A percentile compares a stretch with the other conserved stretches of the same genome.
phyloP scores from a whole-genome alignment of 1,139 yeast species.

The Diutina scorzettiae region DNA sequence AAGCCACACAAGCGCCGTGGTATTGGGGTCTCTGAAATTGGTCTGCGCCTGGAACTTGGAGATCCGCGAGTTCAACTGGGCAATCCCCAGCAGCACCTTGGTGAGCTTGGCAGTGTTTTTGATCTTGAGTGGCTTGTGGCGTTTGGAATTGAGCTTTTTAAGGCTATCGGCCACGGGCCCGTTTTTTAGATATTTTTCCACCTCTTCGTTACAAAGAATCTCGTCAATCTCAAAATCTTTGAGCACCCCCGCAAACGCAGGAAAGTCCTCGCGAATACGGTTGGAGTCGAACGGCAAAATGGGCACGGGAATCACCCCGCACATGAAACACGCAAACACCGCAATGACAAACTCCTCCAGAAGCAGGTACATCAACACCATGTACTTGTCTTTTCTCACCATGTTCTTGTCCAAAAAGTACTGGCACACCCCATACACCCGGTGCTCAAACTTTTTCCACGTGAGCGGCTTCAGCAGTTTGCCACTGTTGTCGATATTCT shows the following conservation, averaged over 20 bases:
- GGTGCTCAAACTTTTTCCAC: conserved; percentile 76
- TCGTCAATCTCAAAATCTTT: conserved; percentile 62
- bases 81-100: conserved; percentile 36
- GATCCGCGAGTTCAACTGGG: conserved; percentile 34
- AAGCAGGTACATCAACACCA: conserved; percentile 73
- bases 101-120: conserved; percentile 60
- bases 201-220: conserved; percentile 68
- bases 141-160: conserved; percentile 38
- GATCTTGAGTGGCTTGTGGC: conserved; percentile 36
- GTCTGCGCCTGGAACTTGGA: conserved; percentile 33
- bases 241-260: conserved; percentile 53
- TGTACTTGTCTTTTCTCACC: conserved; percentile 56
- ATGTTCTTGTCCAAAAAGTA: conserved; percentile 42
- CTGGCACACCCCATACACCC: conserved; percentile 61
- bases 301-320: conserved; percentile 77
- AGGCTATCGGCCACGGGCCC: conserved; percentile 56
- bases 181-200: conserved; percentile 57
- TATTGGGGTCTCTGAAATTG: conserved; percentile 29
- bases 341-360: conserved; percentile 82
- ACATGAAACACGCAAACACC: conserved; percentile 71
- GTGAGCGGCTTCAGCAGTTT: conserved; percentile 46
- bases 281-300: conserved; percentile 62
- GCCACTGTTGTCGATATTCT: conserved; percentile 44
- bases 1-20: conserved; percentile 49
- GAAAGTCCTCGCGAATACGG: conserved; percentile 64